Evolutionary conservation across 495 filamentous ascomycete genomes (phyloP).

Genomic region (Hypoxylon crocopeplum): DNA sequence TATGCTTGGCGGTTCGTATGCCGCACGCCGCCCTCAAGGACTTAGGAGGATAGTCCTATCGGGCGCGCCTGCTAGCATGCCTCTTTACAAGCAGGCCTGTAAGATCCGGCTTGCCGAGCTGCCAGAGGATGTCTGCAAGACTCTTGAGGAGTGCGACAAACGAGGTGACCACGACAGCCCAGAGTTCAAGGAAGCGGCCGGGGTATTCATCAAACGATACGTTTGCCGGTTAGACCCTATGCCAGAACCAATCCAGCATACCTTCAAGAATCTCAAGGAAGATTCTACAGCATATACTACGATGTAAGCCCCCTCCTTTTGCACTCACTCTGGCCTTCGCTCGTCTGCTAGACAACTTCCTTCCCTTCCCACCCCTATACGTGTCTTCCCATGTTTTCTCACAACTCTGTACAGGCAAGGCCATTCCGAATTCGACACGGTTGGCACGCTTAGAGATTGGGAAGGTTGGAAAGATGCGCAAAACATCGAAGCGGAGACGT

Average conservation of each 20-base stretch:
- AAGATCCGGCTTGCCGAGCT: slow-evolving; percentile 13
- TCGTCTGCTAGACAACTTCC: too few relatives aligned
- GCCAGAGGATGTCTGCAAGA: slow-evolving; percentile 8
- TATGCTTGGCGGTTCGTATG: slow-evolving; percentile 50
- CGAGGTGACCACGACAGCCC: slow-evolving; percentile 16
- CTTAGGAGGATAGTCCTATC: slow-evolving; percentile 27
- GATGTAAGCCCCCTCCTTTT: slow-evolving; percentile 16
- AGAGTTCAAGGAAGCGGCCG: slow-evolving; percentile 24
- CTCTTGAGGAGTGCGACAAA: slow-evolving; percentile 10
- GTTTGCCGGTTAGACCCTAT: slow-evolving; percentile 22
- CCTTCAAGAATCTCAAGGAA: slow-evolving; percentile 18
- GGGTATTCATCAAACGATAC: slow-evolving; percentile 17
- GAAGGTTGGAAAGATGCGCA: slow-evolving; percentile 40
- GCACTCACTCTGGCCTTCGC: not conserved
- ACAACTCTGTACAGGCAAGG: slow-evolving; percentile 45
- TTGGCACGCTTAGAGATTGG: slow-evolving; percentile 53
- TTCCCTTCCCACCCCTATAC: too few relatives aligned
- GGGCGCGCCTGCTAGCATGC: slow-evolving; percentile 33
- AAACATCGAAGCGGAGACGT: slow-evolving; percentile 47
- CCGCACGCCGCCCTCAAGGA: slow-evolving; percentile 28
- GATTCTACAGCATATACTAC: slow-evolving; percentile 31
- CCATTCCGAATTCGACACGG: slow-evolving; percentile 53
- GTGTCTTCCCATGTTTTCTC: not conserved
- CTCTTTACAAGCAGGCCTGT: slow-evolving; percentile 17
- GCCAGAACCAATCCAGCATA: slow-evolving; percentile 17